Evolutionary conservation across 306 rosid genomes (phyloP), one percentile per base, ranked within the genome.

Genomic region (Corylus avellana): DNA sequence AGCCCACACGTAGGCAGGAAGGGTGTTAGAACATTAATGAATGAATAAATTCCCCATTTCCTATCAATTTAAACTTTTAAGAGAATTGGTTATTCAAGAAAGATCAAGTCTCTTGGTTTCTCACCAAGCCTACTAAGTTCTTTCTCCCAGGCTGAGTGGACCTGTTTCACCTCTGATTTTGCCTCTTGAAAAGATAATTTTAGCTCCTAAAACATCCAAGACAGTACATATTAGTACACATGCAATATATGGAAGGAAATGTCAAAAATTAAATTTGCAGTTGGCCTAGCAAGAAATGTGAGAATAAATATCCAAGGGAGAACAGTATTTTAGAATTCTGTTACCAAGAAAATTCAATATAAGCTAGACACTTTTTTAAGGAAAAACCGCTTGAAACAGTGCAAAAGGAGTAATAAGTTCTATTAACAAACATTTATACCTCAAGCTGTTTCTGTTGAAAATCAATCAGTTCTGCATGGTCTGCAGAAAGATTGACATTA

Each of bases 61-160:
- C 46, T 42, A 42, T 42, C 46, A 42, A 7, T 6, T 42, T 42
- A 42, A 42, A 1, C 7, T 42, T 42, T 42, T 6, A 42, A 6
- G 46, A 42, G 46, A 42, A 42, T 42, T 42, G 8, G 7, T 42
- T 8, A 42, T 42, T 42, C 7, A 42, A 42, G 8, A 42, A 42
- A 42, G 72, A 72, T 59, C n/a, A 76, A 59, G 75, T 63, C 76
- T 67, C 66, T 61, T 48, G 75, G 81, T 62, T 75, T 85, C 79
- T 85, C 80, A 92, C 98, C 93, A 20, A 95, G 92, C 92, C 95
- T 90, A 69, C 86, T 83, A 73, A 84, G 77, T 80, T 95, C 92
- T 80, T 83, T 87, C 22, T 84, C 87, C 97, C 95, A 95, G 39
- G 81, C 82, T 44, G 86, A 86, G 69, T 91, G 98, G 54, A 84